These are phyloP conservation scores for Mucor plumbeus DNA, from an alignment of 371 early-diverging fungal species.

Conservation along the genomic window DNA sequence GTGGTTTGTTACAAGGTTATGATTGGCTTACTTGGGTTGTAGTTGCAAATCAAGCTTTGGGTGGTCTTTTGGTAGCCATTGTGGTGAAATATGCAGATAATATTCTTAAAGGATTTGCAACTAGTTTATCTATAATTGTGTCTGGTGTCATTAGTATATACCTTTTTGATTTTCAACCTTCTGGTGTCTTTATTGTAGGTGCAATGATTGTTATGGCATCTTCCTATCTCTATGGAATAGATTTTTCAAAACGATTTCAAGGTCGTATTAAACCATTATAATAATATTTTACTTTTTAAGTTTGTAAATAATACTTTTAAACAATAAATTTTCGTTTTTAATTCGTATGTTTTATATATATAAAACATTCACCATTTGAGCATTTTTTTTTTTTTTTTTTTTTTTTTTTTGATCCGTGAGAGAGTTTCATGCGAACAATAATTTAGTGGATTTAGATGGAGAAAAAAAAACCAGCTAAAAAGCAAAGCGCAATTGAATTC, in stretches of 20 bases:
- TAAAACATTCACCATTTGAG: no score
- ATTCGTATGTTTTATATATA: no score
- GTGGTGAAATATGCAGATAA: slow-evolving; percentile 93
- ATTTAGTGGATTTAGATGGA: background rate
- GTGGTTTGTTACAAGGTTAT: slow-evolving; percentile 84
- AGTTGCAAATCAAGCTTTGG: slow-evolving; percentile 80
- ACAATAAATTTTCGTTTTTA: background rate
- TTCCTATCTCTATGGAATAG: slow-evolving; percentile 64
- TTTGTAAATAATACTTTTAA: slow-evolving; percentile 3
- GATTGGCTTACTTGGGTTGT: slow-evolving; percentile 74
- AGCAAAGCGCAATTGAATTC: background rate
- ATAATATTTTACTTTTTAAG: slow-evolving; percentile 1
- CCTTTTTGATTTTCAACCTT: slow-evolving; percentile 76
- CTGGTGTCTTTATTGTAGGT: slow-evolving; percentile 73
- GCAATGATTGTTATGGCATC: slow-evolving; percentile 66
- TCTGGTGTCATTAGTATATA: slow-evolving; percentile 76
- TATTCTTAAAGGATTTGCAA: slow-evolving; percentile 88
- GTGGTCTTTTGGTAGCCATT: slow-evolving; percentile 84
- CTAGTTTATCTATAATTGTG: slow-evolving; percentile 86
- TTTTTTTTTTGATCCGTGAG: background rate
- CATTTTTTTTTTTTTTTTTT: background rate
- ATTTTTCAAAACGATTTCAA: slow-evolving; percentile 25
- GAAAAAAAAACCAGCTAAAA: background rate
- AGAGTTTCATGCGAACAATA: slow-evolving; percentile 1
- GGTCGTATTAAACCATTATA: slow-evolving; percentile 36